Base-by-base conservation (phyloP, 768 basidiomycete genomes). In the Naganishia kalamii region DNA sequence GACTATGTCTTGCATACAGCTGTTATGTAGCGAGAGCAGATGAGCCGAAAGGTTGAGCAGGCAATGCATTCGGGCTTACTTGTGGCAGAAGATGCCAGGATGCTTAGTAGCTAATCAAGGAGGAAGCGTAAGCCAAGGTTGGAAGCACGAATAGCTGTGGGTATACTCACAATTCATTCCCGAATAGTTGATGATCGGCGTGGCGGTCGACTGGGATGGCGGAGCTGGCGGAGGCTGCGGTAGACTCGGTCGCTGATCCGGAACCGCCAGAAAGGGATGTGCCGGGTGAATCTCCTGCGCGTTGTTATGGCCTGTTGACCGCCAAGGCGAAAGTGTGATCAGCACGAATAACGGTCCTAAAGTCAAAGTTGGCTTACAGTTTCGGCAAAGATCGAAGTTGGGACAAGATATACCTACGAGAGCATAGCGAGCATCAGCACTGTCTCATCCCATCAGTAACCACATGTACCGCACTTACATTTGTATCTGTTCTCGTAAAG, bases 231-330 rank as follows among this genome's bases (percentile, higher is more conserved):
- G n/a, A 4, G 54, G 21, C 30, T 57, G 23, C 21, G 23, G 17
- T n/a, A 40, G 12, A 23, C 48, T 23, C 15, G 23, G 47, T 27
- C 32, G 33, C 70, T 81, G 83, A 69, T 89, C 88, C n/a, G 87
- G 87, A 5, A 92, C 84, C 10, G 84, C 82, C 21, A 93, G 79
- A 81, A 94, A 96, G 1, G 88, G 85, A 72, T 97, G 91, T 0
- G 85, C 83, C 0, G 92, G 93, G 72, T 97, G 92, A 17, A 94
- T 84, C 71, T 92, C 90, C 69, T 93, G 89, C 12, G 92, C 91
- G 79, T 89, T 74, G 21, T 72, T 72, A 57, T 76, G 72, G 86
- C 72, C 91, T 92, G 68, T 50, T 60, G 62, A n/a, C 29, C 29
- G 10, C 17, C 27, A 0, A 4, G 5, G 57, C 6, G 30, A n/a